Evolutionary conservation across 495 filamentous ascomycete genomes (phyloP), one percentile per base, ranked within the genome.

Genomic region (Xylaria venustula): DNA sequence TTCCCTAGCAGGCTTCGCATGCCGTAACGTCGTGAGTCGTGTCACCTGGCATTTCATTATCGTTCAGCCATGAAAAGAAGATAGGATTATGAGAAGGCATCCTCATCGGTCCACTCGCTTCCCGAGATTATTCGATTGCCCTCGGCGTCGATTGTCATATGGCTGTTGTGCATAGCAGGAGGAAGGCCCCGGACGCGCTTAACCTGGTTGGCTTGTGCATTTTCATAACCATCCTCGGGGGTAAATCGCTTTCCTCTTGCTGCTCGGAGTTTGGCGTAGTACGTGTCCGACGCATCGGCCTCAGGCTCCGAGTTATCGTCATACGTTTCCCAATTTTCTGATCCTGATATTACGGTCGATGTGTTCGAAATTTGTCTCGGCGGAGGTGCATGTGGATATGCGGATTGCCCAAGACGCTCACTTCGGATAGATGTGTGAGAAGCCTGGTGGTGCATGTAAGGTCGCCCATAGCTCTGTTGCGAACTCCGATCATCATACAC

Each of bases 291-390:
- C 2, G 84, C 82, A 71, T 93, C 91, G 32, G 73, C 74, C 64
- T 94, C 91, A 0, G 88, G 88, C 54, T 88, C 91, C 3, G 85
- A 88, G 41, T 81, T 84, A 70, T 91, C 88, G 63, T 91, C 89
- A 61, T 92, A 96, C 22, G 91, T 95, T 77, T 97, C 92, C 92
- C 92, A 97, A 72, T 97, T 97, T 74, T 96, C 92, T 0, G 90
- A 93, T 2, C 91, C 90, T 11, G 89, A 88, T 26, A 61, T 45
- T 2, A 20, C 58, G 3, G 88, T 90, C 61, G 81, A 84, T 8
- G 86, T 84, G 60, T 84, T 87, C 3, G 90, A 92, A n/a, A 87
- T 86, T 62, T 92, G 88, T 58, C 90, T 77, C 32, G 65, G 66
- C 8, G 74, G 68, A 25, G 75, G 74, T 40, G 73, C 68, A 45